Conservation (phyloP, 2,329 filamentous ascomycete genomes). For the Thelonectria olida region DNA sequence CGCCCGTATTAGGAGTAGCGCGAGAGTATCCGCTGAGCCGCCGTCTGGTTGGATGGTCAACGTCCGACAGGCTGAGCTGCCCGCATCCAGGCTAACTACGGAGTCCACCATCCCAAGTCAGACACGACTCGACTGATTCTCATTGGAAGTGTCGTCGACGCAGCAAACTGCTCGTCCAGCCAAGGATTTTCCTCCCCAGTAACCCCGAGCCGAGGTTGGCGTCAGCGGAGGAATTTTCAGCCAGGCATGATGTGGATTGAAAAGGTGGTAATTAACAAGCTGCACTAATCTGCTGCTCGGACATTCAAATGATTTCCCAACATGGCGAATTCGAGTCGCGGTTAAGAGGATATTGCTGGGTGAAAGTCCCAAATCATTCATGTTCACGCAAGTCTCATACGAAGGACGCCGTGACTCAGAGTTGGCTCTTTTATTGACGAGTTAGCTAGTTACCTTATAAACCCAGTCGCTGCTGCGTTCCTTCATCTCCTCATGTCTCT, state of each 20-base stretch:
- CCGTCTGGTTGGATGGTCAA: constrained; percentile 40
- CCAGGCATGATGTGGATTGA: background rate
- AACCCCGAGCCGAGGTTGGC: constrained; percentile 15
- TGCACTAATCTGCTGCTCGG: no score
- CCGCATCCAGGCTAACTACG: constrained; percentile 27
- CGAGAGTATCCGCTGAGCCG: constrained; percentile 20
- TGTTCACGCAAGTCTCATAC: background rate
- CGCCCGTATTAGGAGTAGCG: constrained; percentile 27
- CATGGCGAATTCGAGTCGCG: background rate
- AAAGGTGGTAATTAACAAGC: no score
- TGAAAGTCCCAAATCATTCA: background rate
- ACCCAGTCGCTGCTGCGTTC: no score
- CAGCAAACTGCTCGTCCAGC: background rate
- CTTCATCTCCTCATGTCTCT: background rate
- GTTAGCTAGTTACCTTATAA: no score
- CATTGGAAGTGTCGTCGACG: constrained; percentile 15
- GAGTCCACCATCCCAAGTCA: constrained; percentile 15
- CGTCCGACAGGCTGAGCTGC: constrained; percentile 24
- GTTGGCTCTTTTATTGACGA: no score
- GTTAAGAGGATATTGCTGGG: background rate
- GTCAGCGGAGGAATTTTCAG: constrained; percentile 2
- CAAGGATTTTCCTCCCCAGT: constrained; percentile 6
- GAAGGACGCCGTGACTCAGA: no score
- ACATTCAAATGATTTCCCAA: background rate
- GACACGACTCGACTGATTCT: constrained; percentile 13